A percentile compares a stretch with the other conserved stretches of the same genome.
Conservation (phyloP, 805 yeast genomes). For the Candida alai region DNA sequence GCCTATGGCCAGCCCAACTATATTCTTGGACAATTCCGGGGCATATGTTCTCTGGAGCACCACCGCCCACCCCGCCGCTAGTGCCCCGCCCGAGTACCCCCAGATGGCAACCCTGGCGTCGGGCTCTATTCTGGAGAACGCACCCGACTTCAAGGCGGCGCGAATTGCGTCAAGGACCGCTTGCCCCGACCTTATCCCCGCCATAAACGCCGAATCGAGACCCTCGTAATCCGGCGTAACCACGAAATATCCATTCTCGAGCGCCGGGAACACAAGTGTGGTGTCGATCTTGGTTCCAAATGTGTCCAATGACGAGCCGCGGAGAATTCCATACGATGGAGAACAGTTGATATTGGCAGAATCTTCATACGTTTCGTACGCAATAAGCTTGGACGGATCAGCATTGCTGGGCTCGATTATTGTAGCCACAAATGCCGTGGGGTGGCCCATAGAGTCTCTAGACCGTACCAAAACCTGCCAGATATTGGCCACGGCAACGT, state of each 20-base stretch:
- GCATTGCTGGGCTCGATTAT: constrained; percentile 28
- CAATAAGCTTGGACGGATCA: constrained; percentile 21
- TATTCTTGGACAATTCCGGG: constrained; percentile 23
- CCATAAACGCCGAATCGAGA: constrained; percentile 26
- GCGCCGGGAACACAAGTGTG: constrained; percentile 16
- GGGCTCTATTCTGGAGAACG: constrained; percentile 16
- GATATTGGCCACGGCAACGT: constrained; percentile 17
- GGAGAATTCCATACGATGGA: constrained; percentile 21
- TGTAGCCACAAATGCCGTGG: constrained; percentile 24
- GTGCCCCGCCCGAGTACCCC: constrained; percentile 41
- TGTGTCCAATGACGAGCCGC: constrained; percentile 12
- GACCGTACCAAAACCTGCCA: constrained; percentile 23
- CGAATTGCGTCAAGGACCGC: constrained; percentile 28
- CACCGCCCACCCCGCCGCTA: constrained; percentile 38
- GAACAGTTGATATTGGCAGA: constrained; percentile 24
- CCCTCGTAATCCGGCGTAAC: constrained; percentile 36
- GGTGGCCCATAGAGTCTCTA: constrained; percentile 22
- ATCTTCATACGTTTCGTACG: constrained; percentile 29
- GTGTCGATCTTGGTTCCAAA: constrained; percentile 15
- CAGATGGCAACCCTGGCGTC: constrained; percentile 22
- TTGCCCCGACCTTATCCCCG: constrained; percentile 29
- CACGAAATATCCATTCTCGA: constrained; percentile 30
- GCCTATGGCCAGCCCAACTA: constrained; percentile 31
- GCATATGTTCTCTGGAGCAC: constrained; percentile 34
- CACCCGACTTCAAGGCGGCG: constrained; percentile 18